Base-by-base conservation (phyloP, 345 rosid species). In the Acer campestre region DNA sequence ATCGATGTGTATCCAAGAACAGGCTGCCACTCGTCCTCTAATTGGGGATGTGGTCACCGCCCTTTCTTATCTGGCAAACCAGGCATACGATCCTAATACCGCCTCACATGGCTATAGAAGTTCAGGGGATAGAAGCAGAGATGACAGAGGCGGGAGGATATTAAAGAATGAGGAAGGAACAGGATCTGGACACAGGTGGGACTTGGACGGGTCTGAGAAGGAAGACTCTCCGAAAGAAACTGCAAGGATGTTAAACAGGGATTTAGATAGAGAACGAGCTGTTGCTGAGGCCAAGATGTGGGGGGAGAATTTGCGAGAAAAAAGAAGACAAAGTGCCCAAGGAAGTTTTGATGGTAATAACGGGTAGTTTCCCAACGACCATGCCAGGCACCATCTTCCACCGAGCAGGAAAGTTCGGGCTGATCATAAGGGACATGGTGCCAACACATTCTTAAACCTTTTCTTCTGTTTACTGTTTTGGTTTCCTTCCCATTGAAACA, bases 211-310 rank as follows among this genome's bases (percentile, higher is more conserved):
- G 55, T 92, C 91, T 0, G 99, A 95, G 81, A 95, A 92, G 77
- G 99, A 96, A 1, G 99, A 95, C 65, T 94, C 98, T 0, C 99
- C 97, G 0, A 87, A 83, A 83, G 99, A 94, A 83, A 89, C 89
- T 6, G 88, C 83, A 1, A 86, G 92, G 83, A 87, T 89, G 48
- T 70, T 87, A 77, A 91, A 89, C 86, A 66, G 95, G 73, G 97
- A 92, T 77, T 83, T 90, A 61, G 93, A 95, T 27, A 91, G 99
- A 67, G 97, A 96, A 79, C 86, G 92, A 17, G 98, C 97, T 11
- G 98, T 97, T 70, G 99, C 98, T 0, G 99, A 97, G 80, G 98
- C 99, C 51, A 97, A 92, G 83, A 91, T 88, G 95, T 97, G 98
- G 99, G 99, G 98, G 6, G 98, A 93, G 82, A 96, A 93, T 74